A percentile compares a stretch with the other conserved stretches of the same genome.
phyloP scores from a whole-genome alignment of 768 basidiomycete genomes.

The Gymnopilus dilepis region DNA sequence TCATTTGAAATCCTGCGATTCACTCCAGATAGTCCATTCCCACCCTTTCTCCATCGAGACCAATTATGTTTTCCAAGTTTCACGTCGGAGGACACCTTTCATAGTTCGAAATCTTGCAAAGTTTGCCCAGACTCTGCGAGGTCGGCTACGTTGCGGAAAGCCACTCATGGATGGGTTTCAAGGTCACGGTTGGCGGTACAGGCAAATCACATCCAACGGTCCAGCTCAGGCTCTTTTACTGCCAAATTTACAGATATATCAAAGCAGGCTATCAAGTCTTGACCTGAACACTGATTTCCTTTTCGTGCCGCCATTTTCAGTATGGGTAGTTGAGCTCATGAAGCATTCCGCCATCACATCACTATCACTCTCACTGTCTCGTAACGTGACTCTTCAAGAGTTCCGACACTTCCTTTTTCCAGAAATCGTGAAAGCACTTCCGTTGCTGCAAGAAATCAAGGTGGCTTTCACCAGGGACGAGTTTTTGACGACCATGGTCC shows the following conservation, averaged over 20 bases:
- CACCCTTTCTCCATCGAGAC: constrained; percentile 4
- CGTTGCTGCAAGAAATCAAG: not conserved
- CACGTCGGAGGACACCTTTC: not conserved
- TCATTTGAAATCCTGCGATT: constrained; percentile 1
- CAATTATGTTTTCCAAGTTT: not conserved
- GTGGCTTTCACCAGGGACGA: constrained; percentile 1
- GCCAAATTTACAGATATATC: not conserved
- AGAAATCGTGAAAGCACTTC: not conserved
- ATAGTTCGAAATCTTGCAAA: not conserved
- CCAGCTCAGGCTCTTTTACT: not conserved
- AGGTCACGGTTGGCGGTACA: not conserved
- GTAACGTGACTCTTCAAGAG: not conserved
- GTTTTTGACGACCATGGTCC: not conserved
- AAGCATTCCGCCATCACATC: constrained; percentile 5
- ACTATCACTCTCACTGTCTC: constrained; percentile 2
- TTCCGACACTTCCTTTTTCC: constrained; percentile 8
- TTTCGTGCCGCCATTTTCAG: constrained; percentile 1
- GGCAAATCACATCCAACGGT: not conserved
- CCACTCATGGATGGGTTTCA: not conserved
- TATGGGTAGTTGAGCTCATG: constrained; percentile 2
- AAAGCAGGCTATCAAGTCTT: not conserved
- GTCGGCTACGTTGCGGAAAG: not conserved
- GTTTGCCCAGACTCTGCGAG: not conserved
- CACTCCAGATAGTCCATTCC: constrained; percentile 5
- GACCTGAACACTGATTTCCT: constrained; percentile 10